Base-by-base conservation (phyloP, 257 asterid genomes). In the Sherardia arvensis region DNA sequence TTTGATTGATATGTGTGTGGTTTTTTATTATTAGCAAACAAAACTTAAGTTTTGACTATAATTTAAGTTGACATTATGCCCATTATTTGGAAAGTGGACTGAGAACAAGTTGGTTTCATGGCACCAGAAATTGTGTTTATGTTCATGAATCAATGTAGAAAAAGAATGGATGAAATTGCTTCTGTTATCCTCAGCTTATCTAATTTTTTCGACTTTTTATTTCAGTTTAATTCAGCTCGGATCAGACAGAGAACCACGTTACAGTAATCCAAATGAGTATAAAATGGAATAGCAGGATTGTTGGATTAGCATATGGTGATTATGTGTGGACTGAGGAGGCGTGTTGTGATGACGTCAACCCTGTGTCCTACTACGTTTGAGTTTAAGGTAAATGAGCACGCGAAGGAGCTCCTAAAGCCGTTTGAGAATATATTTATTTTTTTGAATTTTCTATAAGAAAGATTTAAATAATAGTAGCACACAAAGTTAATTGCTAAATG, bases 41-140 rank as follows among this genome's bases (percentile, higher is more conserved):
- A 36, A 57, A 28, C 32, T 9, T n/a, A 36, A 22, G 22, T 66
- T 12, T 54, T 49, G 71, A 69, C 71, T 62, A 30, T 14, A 15
- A 43, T 14, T 56, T 20, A 28, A 63, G 59, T 62, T 66, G 61
- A 69, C 49, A 43, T 30, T 64, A n/a, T 34, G 28, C 67, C 40
- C 32, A 59, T 34, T 2, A 55, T 51, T 23, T 23, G n/a, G 57
- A 34, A 53, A 7, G 10, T 36, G 28, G 34, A 28, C n/a, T 17
- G 33, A 22, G 4, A 29, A 18, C 36, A 23, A 65, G 62, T 54
- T 53, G 61, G 62, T 12, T 32, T 15, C 26, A 33, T 22, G 23
- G 25, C 60, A 54, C n/a, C 2, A 1, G 14, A 54, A 2, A 8
- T 20, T 51, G 56, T 38, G 47, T 12, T 38, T 5, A 38, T 1